A percentile compares a stretch with the other conserved stretches of the same genome.
Conservation (phyloP, 176 grass and related monocot species). For the Oryza longistaminata region DNA sequence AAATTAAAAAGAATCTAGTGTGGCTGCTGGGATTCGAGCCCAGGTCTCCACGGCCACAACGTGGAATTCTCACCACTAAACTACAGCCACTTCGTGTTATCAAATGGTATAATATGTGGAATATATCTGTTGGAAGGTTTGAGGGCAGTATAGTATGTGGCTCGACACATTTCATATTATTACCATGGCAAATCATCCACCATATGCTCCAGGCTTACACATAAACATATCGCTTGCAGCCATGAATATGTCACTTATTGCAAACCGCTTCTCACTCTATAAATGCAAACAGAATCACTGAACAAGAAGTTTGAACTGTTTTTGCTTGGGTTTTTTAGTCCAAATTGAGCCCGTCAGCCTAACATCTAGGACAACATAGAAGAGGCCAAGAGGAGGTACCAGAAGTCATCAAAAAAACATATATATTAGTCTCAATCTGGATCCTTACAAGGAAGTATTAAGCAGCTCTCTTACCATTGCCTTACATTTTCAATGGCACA, state of each 20-base stretch:
- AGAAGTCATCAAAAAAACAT: neutral
- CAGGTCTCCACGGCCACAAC: constrained; percentile 96
- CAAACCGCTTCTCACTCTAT: too few relatives aligned
- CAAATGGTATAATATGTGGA: too few relatives aligned
- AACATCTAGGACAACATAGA: neutral
- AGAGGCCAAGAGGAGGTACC: neutral
- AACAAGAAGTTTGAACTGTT: neutral
- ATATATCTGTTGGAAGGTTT: too few relatives aligned
- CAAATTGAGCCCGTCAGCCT: neutral
- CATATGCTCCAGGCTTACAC: neutral
- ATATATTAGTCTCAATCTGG: neutral
- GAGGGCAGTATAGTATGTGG: too few relatives aligned
- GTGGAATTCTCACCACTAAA: constrained; percentile 75
- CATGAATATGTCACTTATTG: neutral
- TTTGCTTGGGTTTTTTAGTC: neutral
- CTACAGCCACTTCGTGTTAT: neutral
- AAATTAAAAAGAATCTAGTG: too few relatives aligned
- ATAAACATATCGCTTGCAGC: neutral
- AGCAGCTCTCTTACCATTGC: neutral
- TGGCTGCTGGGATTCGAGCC: constrained; percentile 97
- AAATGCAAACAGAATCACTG: neutral
- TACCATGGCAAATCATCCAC: neutral
- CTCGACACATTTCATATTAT: too few relatives aligned
- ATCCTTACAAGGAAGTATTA: neutral
- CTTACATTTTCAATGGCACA: neutral